Evolutionary conservation across 2,329 filamentous ascomycete species (phyloP).

Genomic region (Plectosphaerella plurivora): DNA sequence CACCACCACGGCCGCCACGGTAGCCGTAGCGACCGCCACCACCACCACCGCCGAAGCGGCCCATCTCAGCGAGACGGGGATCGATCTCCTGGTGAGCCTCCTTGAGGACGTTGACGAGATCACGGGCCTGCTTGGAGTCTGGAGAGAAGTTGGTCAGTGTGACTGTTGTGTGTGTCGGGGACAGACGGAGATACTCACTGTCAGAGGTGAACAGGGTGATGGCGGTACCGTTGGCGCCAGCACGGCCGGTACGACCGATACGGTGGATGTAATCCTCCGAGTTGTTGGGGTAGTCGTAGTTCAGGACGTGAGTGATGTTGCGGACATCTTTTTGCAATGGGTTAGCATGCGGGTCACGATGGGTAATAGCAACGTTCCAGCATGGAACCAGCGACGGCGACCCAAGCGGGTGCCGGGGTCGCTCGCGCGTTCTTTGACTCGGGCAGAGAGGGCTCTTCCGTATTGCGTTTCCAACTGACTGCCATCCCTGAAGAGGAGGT

Average conservation of each 20-base stretch:
- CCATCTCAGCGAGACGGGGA: constrained; percentile 93
- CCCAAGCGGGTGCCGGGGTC: constrained; percentile 44
- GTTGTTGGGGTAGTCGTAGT: constrained; percentile 99
- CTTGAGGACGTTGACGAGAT: constrained; percentile 85
- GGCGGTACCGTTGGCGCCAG: constrained; percentile 89
- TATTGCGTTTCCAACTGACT: constrained; percentile 51
- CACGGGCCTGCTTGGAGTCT: constrained; percentile 94
- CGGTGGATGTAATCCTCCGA: constrained; percentile 98
- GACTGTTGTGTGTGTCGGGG: not conserved
- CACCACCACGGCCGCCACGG: constrained; percentile 55
- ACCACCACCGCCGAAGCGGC: constrained; percentile 81
- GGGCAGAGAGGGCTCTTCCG: constrained; percentile 55
- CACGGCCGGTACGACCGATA: constrained; percentile 93
- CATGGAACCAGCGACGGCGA: constrained; percentile 40
- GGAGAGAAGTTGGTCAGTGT: not conserved
- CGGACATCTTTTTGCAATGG: constrained; percentile 87
- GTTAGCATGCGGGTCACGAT: constrained; percentile 68
- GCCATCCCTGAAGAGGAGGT: constrained; percentile 43
- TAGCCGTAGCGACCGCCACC: constrained; percentile 71
- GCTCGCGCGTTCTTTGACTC: constrained; percentile 41
- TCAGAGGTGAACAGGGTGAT: constrained; percentile 99
- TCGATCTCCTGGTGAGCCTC: constrained; percentile 99
- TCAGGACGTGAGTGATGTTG: constrained; percentile 99
- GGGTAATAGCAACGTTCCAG: constrained; percentile 59
- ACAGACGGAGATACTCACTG: constrained; percentile 60